Evolutionary conservation across 2,329 filamentous ascomycete species (phyloP), one percentile per base, ranked within the genome.

Genomic region (Xylaria sp.): DNA sequence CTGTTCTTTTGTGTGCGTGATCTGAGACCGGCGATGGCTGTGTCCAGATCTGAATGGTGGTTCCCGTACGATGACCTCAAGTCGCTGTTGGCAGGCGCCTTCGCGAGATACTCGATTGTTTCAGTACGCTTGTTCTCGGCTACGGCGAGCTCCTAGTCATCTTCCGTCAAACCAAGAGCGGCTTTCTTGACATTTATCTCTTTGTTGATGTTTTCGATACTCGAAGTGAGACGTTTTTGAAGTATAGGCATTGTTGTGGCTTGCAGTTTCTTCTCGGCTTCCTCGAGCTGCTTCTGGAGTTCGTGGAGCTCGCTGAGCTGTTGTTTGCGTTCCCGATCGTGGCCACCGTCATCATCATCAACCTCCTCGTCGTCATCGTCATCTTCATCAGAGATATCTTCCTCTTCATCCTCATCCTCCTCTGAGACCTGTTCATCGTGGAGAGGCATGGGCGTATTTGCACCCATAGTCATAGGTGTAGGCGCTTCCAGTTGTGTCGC

Each of bases 291-390:
- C 75, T 83, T 73, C 23, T 76, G 57, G 7, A 76, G 74, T 13
- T 78, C 86, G 77, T 87, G 82, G 67, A 89, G 81, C 61, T 85
- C 82, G 58, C 82, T 80, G 61, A 88, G 85, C 71, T 88, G 87
- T 73, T 86, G 86, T 73, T 85, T 84, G 70, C 88, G 84, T 69
- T 87, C 86, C 71, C 87, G 84, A 70, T 85, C 81, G 70, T 87
- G 83, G 56, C 84, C 83, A 51, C 84, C 82, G 68, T 86, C 81
- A 59, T 88, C 87, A 31, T 87, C 86, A 64, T 88, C 87, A 15
- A 85, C 80, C 52, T 87, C 86, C 2, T 87, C 85, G 41, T 85
- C 86, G 13, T 85, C 85, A 5, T 84, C 85, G 1, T 87, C 86
- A 6, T 85, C 84, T 31, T 85, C 83, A 13, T 86, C 84, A 9